phyloP scores from a whole-genome alignment of 2,329 filamentous ascomycete genomes.

The Ophiostoma novo-ulmi region DNA sequence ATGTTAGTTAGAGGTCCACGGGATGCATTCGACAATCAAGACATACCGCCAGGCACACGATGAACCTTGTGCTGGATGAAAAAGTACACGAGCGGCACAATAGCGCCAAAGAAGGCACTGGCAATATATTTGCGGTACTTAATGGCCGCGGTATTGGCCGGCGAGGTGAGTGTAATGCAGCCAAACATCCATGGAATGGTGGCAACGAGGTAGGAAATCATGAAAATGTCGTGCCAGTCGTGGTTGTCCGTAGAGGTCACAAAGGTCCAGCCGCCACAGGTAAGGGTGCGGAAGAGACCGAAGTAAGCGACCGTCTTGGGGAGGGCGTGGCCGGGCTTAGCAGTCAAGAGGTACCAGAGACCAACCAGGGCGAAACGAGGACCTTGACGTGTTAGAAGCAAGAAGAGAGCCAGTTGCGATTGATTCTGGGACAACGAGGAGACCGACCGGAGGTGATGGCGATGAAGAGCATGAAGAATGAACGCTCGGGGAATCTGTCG shows the following conservation, averaged over 20 bases:
- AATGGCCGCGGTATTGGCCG: conserved; percentile 73
- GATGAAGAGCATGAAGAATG: conserved; percentile 96
- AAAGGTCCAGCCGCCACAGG: conserved; percentile 97
- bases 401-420: not conserved
- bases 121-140: conserved; percentile 86
- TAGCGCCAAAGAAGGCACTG: conserved; percentile 78
- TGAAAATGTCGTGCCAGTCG: conserved; percentile 98
- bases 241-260: conserved; percentile 97
- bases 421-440: not conserved
- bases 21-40: not conserved
- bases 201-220: conserved; percentile 95
- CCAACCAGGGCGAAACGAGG: conserved; percentile 87
- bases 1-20: not conserved
- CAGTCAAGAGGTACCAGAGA: conserved; percentile 86
- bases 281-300: conserved; percentile 82
- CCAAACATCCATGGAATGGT: conserved; percentile 94
- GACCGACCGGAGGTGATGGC: conserved; percentile 78
- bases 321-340: conserved; percentile 65
- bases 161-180: conserved; percentile 82
- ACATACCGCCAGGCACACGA: conserved; percentile 81
- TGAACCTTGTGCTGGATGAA: conserved; percentile 99
- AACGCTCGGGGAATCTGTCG: conserved; percentile 92
- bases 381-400: conserved; percentile 44
- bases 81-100: conserved; percentile 88
- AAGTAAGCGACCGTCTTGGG: conserved; percentile 76